Evolutionary conservation across 768 basidiomycete species (phyloP), one percentile per base, ranked within the genome.

Genomic region (Leucocoprinus birnbaumii): DNA sequence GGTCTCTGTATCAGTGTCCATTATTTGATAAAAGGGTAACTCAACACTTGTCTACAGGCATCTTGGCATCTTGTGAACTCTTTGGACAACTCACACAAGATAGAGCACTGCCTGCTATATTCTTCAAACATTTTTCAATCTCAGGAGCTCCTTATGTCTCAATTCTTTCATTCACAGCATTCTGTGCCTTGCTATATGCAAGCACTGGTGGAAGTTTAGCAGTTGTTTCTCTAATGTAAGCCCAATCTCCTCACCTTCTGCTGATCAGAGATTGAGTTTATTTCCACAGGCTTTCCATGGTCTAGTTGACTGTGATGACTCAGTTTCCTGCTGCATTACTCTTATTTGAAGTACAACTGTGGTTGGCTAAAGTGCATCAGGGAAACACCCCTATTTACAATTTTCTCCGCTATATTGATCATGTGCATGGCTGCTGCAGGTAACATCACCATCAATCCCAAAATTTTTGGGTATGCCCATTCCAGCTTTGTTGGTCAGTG

Each of bases 251-350:
- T 8, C 42, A 19, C n/a, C 3, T 6, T 7, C 14, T 31, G 3
- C 18, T 13, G 14, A 3, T 22, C 18, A 21, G 44, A 35, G 27
- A 25, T 54, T 56, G 18, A 57, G 16, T 38, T 38, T 16, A 59
- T 51, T 14, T 21, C 11, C 41, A 1, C 48, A 83, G 82, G 78
- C 87, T 87, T 70, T 81, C 84, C 3, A 73, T 87, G 4, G 80
- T 79, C 13, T 89, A 85, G 84, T 72, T 88, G 19, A 71, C 77
- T 2, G 79, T 85, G 27, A 86, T 88, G 83, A 63, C 73, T 1
- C 65, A 87, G 19, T 89, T 87, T 61, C 85, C 87, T 0, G 40
- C 85, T 14, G 80, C 85, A 2, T 69, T 83, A 2, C 63, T 88
- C 3, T 58, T 87, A 3, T 69, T n/a, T 89, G 24, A 83, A 81